Evolutionary conservation across 2,329 filamentous ascomycete genomes (phyloP).

Genomic region (Pestalotiopsis sp.): DNA sequence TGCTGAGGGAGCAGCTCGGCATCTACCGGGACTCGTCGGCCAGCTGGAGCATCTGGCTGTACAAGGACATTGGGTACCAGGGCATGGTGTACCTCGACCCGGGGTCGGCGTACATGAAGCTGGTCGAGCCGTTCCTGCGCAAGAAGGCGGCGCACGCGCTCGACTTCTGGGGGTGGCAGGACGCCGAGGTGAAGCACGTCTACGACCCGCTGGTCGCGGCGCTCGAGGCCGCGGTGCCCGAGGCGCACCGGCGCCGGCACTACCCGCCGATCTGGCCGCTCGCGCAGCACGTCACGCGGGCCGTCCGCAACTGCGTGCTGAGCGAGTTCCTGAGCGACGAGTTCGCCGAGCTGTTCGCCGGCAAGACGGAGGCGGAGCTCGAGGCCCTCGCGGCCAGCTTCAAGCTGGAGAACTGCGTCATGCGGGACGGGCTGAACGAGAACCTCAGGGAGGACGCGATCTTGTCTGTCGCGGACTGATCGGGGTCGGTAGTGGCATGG

Average conservation of each 20-base stretch:
- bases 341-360: constrained; percentile 56
- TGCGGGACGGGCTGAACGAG: constrained; percentile 52
- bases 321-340: constrained; percentile 55
- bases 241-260: neutral
- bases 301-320: constrained; percentile 27
- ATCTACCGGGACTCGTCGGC: constrained; percentile 42
- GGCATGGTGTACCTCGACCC: constrained; percentile 55
- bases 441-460: constrained; percentile 47
- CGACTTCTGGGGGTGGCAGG: constrained; percentile 4
- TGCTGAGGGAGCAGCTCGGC: constrained; percentile 43
- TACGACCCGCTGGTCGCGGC: neutral
- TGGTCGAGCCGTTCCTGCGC: constrained; percentile 52
- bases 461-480: neutral
- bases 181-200: neutral
- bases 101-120: constrained; percentile 50
- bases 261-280: neutral
- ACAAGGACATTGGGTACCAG: constrained; percentile 60
- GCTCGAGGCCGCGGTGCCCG: neutral
- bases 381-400: constrained; percentile 56
- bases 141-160: constrained; percentile 47
- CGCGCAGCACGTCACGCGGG: neutral
- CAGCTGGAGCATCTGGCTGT: constrained; percentile 63
- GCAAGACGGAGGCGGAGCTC: constrained; percentile 51
- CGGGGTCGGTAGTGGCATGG: neutral
- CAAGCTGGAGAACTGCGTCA: constrained; percentile 55